A percentile compares a stretch with the other conserved stretches of the same genome.
phyloP scores from a whole-genome alignment of 345 rosid species.

The Acer saccharum region DNA sequence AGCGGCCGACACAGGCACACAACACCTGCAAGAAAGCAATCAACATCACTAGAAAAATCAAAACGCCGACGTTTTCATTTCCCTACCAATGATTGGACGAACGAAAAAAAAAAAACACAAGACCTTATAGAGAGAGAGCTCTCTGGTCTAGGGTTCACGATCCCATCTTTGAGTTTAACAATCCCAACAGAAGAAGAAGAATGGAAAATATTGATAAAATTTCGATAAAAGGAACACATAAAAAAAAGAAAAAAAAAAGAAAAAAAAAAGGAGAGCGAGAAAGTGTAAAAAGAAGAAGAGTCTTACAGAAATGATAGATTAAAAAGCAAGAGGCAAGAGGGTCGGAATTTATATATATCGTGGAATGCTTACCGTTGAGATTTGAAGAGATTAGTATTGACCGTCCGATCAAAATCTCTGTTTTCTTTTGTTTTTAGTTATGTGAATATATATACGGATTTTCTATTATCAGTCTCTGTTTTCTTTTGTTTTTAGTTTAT shows the following conservation, averaged over 20 bases:
- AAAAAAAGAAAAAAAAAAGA: not conserved
- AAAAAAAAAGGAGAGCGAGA: not conserved
- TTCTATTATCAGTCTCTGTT: too few species aligned
- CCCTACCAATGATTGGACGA: not conserved
- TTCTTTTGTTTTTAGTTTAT: too few species aligned
- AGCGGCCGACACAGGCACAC: not conserved
- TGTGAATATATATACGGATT: too few species aligned
- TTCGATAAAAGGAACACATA: not conserved
- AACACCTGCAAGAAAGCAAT: too few species aligned
- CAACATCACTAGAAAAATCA: too few species aligned
- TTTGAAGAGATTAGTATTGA: too few species aligned
- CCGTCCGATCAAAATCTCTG: too few species aligned
- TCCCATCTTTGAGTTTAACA: constrained; percentile 34
- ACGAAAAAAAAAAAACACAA: not conserved
- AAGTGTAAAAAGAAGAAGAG: not conserved
- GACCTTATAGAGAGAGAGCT: not conserved
- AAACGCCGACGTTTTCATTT: too few species aligned
- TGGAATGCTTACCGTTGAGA: not conserved
- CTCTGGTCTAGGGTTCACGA: constrained; percentile 23
- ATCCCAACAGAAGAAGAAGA: constrained; percentile 13
- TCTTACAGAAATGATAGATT: not conserved
- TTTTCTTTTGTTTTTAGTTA: not conserved
- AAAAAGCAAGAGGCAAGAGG: too few species aligned
- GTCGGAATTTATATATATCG: too few species aligned
- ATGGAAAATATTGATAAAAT: not conserved